These are phyloP conservation scores for Grigorovia transvaalensis DNA, from an alignment of 805 yeast genomes.

Conservation along the genomic window DNA sequence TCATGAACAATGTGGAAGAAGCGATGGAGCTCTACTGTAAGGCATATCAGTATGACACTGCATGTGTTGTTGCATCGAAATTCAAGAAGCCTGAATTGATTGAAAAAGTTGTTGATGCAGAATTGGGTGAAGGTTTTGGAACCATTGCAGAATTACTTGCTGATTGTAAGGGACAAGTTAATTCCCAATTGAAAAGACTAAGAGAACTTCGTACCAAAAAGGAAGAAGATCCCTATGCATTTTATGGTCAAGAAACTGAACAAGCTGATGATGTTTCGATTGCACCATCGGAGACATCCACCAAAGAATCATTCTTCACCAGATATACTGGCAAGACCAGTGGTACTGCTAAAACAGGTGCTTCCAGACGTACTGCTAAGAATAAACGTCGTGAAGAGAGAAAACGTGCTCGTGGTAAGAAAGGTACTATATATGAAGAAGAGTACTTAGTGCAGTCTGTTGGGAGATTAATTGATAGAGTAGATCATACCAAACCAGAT, in stretches of 20 bases:
- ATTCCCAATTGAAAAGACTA: conserved; percentile 72
- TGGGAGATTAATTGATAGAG: conserved; percentile 77
- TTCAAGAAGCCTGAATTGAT: conserved; percentile 38
- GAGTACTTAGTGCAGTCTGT: conserved; percentile 84
- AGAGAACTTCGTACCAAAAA: conserved; percentile 81
- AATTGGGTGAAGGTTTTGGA: conserved; percentile 81
- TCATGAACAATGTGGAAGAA: conserved; percentile 48
- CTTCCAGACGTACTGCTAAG: conserved; percentile 83
- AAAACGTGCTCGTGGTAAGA: conserved; percentile 92
- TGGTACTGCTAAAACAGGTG: conserved; percentile 95
- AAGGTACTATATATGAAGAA: conserved; percentile 95
- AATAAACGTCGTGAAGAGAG: conserved; percentile 92
- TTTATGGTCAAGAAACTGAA: conserved; percentile 65
- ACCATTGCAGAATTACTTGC: conserved; percentile 77
- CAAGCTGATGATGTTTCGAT: conserved; percentile 89
- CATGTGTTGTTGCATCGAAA: conserved; percentile 52
- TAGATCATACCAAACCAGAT: conserved; percentile 64
- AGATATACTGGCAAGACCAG: conserved; percentile 93
- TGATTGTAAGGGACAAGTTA: conserved; percentile 82
- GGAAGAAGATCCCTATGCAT: conserved; percentile 72
- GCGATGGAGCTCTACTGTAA: conserved; percentile 65
- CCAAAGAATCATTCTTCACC: conserved; percentile 87
- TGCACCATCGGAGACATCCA: conserved; percentile 89
- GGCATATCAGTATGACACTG: conserved; percentile 64
- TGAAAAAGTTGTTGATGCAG: conserved; percentile 55